Base-by-base conservation (phyloP, 2,329 filamentous ascomycete genomes). In the Paracorniculantispora psalliotae region DNA sequence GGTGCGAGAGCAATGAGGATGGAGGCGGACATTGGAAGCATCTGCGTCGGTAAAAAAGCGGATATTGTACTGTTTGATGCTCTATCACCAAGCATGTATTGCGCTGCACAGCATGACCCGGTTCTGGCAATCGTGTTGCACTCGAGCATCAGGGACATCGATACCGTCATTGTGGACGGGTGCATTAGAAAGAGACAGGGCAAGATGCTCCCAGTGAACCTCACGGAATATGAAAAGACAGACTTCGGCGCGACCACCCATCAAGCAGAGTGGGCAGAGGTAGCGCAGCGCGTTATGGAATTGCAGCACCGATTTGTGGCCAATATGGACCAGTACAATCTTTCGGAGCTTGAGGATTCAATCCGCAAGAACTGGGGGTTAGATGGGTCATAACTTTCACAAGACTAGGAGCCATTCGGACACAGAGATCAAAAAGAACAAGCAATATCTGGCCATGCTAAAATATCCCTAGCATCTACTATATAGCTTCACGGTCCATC, bases 61-160 rank as follows among this genome's bases (percentile, higher is more conserved):
- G 80, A 82, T 65, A 61, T 83, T 0, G 69, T 79, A 3, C 68
- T 82, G 0, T 81, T 80, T 52, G 75, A 79, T 61, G 71, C 68
- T 4, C 37, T 61, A n/a, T 62, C 55, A 37, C 60, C 63, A 8
- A 54, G 53, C 5, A 63, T 65, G 63, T 48, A 59, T 5, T 51
- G 59, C 23, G 63, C 63, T n/a, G 60, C 63, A 2, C 60, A 63
- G 9, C 28, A 62, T 19, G 80, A 84, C 60, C 79, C 81, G 1
- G 72, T 84, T 3, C 79, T 79, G 0, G 81, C 81, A 0, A 72
- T 84, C 5, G 74, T 84, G 10, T 66, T 84, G 51, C 81, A 83
- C 60, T 73, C 79, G 1, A 77, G 73, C 55, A 74, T 79, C 3
- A 78, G 77, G 0, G 80, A 83, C 59, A 69, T 83, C 39, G 70